Evolutionary conservation across 305 asterid genomes (phyloP).

Genomic region (Fraxinus floribunda): DNA sequence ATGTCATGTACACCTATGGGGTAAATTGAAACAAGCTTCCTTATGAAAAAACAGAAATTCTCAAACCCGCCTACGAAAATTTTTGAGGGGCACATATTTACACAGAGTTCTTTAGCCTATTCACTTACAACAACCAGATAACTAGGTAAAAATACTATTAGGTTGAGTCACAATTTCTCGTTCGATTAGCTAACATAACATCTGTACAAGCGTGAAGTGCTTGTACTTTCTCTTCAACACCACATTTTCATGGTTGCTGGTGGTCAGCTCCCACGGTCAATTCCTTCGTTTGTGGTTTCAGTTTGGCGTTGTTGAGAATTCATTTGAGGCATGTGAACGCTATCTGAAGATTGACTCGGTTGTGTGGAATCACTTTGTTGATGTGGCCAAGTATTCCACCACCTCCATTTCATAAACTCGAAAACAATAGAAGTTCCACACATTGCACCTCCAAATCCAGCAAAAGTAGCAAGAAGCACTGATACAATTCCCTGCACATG

Average conservation of each 20-base stretch:
- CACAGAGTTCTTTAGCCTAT: not conserved
- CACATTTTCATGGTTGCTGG: not conserved
- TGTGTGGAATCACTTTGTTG: slow-evolving; percentile 38
- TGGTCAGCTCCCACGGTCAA: slow-evolving; percentile 26
- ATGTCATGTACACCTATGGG: not conserved
- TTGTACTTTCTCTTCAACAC: not conserved
- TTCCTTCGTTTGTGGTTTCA: slow-evolving; percentile 30
- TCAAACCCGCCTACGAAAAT: not conserved
- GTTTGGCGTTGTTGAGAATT: slow-evolving; percentile 32
- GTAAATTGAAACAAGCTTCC: not conserved
- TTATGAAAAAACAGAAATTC: not conserved
- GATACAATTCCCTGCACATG: slow-evolving; percentile 76
- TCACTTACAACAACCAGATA: not conserved
- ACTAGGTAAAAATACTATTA: slow-evolving; percentile 9
- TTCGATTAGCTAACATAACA: not conserved
- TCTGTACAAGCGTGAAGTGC: not conserved
- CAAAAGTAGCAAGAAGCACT: slow-evolving; percentile 79
- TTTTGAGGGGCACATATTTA: slow-evolving; percentile 14
- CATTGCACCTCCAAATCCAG: slow-evolving; percentile 93
- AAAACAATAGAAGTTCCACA: slow-evolving; percentile 74
- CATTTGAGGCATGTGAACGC: slow-evolving; percentile 27
- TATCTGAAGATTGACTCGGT: slow-evolving; percentile 41
- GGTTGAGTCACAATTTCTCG: not conserved
- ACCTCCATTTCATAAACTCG: slow-evolving; percentile 72
- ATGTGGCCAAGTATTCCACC: slow-evolving; percentile 34